phyloP scores from a whole-genome alignment of 2,329 filamentous ascomycete genomes.

The Aurifilum marmelostoma region DNA sequence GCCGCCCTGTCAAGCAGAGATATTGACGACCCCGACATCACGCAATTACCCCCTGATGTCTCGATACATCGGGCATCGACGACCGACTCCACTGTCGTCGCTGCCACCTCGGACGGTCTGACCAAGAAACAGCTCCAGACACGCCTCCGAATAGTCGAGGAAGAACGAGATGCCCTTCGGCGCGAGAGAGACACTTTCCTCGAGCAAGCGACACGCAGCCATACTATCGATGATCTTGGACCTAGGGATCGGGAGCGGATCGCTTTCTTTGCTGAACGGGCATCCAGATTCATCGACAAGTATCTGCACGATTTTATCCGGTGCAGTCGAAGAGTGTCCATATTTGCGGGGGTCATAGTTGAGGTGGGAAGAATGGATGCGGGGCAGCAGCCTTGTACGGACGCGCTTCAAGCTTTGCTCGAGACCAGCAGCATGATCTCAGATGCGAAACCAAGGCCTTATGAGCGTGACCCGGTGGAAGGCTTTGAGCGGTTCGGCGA shows the following conservation, averaged over 20 bases:
- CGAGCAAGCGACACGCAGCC: not conserved
- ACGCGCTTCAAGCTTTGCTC: slow-evolving; percentile 1
- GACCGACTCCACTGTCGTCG: not conserved
- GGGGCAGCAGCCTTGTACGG: not conserved
- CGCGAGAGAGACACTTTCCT: not conserved
- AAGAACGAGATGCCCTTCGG: not conserved
- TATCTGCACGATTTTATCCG: not conserved
- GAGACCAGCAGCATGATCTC: not conserved
- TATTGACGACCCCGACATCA: not conserved
- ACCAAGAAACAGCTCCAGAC: slow-evolving; percentile 4
- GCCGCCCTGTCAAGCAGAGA: not conserved
- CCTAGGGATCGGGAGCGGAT: not conserved
- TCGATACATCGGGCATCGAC: not conserved
- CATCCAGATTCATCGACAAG: not conserved
- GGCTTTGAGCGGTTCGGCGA: not conserved
- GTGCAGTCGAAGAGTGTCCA: not conserved
- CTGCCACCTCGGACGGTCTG: not conserved
- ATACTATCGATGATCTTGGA: slow-evolving; percentile 2
- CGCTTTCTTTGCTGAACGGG: not conserved
- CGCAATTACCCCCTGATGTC: not conserved
- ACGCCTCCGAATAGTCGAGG: not conserved
- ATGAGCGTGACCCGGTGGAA: not conserved
- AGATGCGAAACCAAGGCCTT: not conserved
- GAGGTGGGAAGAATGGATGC: not conserved
- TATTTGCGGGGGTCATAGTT: not conserved